Evolutionary conservation across 1,139 yeast species (phyloP).

Genomic region (Dujonia santamariae): DNA sequence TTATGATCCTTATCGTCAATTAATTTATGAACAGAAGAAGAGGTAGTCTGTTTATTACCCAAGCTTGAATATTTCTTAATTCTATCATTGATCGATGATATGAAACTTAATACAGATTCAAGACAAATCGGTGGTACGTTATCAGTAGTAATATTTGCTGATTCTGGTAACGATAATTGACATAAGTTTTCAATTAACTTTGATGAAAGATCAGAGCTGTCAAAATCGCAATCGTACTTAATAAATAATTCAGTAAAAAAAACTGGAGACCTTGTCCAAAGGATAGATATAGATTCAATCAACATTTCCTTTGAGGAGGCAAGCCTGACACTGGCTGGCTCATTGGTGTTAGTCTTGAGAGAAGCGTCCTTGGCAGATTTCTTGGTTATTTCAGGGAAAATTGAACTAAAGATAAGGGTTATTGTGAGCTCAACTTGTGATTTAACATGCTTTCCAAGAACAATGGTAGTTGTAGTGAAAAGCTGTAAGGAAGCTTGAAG

Average conservation of each 20-base stretch:
- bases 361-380: constrained; percentile 20
- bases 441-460: constrained; percentile 55
- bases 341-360: constrained; percentile 15
- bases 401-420: constrained; percentile 45
- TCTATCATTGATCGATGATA: constrained; percentile 64
- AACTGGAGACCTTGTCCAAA: constrained; percentile 80
- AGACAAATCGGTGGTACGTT: constrained; percentile 92
- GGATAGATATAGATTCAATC: constrained; percentile 76
- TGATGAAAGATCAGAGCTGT: constrained; percentile 76
- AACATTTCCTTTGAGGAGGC: constrained; percentile 65
- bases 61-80: constrained; percentile 33
- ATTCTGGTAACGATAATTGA: constrained; percentile 74
- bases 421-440: constrained; percentile 69
- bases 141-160: constrained; percentile 73
- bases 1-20: constrained; percentile 51
- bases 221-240: constrained; percentile 89
- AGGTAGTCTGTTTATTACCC: background rate
- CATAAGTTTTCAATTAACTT: constrained; percentile 70
- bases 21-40: constrained; percentile 2
- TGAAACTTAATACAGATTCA: constrained; percentile 76
- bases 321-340: constrained; percentile 19
- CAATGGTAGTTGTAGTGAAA: constrained; percentile 63
- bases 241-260: constrained; percentile 77
- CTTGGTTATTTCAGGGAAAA: constrained; percentile 2
- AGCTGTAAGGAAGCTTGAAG: constrained; percentile 75